Evolutionary conservation across 371 early-diverging fungal species (phyloP).

Genomic region (Mortierella sp.): DNA sequence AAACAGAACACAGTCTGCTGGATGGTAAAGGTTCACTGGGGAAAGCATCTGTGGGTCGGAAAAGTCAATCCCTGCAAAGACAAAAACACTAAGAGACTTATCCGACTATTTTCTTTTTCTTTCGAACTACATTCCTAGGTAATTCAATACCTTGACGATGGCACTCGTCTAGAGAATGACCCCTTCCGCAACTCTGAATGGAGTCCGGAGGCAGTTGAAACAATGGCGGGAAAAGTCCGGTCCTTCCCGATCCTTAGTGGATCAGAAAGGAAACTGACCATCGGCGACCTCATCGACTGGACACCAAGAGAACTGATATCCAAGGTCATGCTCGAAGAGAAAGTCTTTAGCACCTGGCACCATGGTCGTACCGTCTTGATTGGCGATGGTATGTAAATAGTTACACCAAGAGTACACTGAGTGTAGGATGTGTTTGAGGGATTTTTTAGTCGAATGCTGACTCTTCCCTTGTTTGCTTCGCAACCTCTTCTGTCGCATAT

Average conservation of each 20-base stretch:
- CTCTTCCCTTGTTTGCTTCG: too few relatives aligned
- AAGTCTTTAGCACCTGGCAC: conserved; percentile 25
- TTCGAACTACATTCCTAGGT: too few relatives aligned
- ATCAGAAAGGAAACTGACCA: conserved; percentile 4
- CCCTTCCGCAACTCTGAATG: conserved; percentile 17
- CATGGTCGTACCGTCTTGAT: conserved; percentile 11
- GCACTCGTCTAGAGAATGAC: neutral
- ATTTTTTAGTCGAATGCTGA: too few relatives aligned
- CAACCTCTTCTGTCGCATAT: too few relatives aligned
- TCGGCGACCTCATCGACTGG: conserved; percentile 13
- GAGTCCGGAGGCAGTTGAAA: conserved; percentile 22
- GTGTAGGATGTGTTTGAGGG: too few relatives aligned
- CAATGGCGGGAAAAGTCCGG: neutral
- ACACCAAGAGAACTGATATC: conserved; percentile 7
- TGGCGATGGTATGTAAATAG: conserved; percentile 21
- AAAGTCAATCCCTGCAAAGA: too few relatives aligned
- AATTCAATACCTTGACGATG: conserved; percentile 1
- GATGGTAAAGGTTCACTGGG: neutral
- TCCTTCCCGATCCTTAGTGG: conserved; percentile 9
- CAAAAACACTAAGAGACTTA: too few relatives aligned
- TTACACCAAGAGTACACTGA: too few relatives aligned
- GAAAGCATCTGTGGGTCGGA: too few relatives aligned
- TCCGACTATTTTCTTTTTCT: too few relatives aligned
- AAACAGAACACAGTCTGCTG: conserved; percentile 11
- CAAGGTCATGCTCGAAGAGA: conserved; percentile 14